Base-by-base conservation (phyloP, 805 yeast genomes). In the Candida maris region DNA sequence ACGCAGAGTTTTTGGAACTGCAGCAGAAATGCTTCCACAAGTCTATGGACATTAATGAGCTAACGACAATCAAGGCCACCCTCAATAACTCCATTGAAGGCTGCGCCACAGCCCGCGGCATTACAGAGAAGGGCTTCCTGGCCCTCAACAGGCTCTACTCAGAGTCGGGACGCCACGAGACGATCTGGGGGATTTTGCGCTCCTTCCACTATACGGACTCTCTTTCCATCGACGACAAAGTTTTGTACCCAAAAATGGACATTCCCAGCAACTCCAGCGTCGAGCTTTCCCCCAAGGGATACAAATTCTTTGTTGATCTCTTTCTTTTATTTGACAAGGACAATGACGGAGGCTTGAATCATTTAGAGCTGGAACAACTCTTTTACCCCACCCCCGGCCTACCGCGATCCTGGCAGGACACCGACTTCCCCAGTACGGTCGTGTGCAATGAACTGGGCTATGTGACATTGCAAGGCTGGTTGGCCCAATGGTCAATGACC, bases 401-500 rank as follows among this genome's bases (percentile, higher is more conserved):
- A 1, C 99, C 99, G 0, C 70, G 70, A 38, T 66, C 84, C 6
- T 93, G 99, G 99, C 69, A 71, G 24, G 88, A 85, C 10, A 73
- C 85, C 0, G 80, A 80, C 46, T 93, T 93, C 54, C 99, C 99
- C 0, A 67, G 73, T 18, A 77, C 95, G 1, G 85, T 95, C 8
- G 96, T 91, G 2, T 76, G 95, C 35, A 89, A 88, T 55, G 96
- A 88, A 46, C 81, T 79, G 44, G 97, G 96, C 0, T 75, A 79
- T 55, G 88, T 93, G 4, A 87, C 97, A 0, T 61, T 93, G 19
- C 98, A 94, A 63, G 98, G 99, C 3, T 93, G 99, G 99, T 64
- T 93, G 25, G 98, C 98, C 0, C 97, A 91, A 53, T 93, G 99
- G 99, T 82, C 91, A 49, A 84, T 93, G 85, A 87, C 96, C 1